Evolutionary conservation across 2,329 filamentous ascomycete species (phyloP).

Genomic region (Mycogone perniciosa): DNA sequence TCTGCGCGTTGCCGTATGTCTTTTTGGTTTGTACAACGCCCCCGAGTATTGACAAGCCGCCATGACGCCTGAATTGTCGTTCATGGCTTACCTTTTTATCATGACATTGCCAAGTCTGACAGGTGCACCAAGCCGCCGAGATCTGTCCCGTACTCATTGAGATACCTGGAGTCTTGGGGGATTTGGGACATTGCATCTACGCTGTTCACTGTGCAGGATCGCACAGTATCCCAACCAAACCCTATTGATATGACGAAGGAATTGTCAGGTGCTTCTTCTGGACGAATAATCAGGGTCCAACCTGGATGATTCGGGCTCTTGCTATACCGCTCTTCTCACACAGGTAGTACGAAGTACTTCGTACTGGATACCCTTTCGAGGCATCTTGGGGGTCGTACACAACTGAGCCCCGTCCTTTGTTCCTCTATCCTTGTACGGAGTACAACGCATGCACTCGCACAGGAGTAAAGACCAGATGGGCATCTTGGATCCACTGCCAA

Average conservation of each 20-base stretch:
- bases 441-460: not conserved
- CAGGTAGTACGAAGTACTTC: too few species aligned
- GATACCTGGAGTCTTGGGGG: not conserved
- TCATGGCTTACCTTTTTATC: too few species aligned
- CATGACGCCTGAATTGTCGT: not conserved
- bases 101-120: not conserved
- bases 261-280: too few species aligned
- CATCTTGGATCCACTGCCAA: not conserved
- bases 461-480: not conserved
- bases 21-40: not conserved
- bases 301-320: too few species aligned
- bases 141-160: not conserved
- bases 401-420: not conserved
- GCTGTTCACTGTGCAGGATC: too few species aligned
- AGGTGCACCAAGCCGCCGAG: slow-evolving; percentile 1
- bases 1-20: not conserved
- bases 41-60: not conserved
- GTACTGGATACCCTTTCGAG: too few species aligned
- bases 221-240: too few species aligned
- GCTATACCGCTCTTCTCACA: too few species aligned
- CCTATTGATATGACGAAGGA: too few species aligned
- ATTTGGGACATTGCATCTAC: not conserved
- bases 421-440: not conserved
- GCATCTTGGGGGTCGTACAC: not conserved
- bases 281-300: too few species aligned